phyloP scores from a whole-genome alignment of 2,329 filamentous ascomycete genomes.

The Talaromyces rugulosus region DNA sequence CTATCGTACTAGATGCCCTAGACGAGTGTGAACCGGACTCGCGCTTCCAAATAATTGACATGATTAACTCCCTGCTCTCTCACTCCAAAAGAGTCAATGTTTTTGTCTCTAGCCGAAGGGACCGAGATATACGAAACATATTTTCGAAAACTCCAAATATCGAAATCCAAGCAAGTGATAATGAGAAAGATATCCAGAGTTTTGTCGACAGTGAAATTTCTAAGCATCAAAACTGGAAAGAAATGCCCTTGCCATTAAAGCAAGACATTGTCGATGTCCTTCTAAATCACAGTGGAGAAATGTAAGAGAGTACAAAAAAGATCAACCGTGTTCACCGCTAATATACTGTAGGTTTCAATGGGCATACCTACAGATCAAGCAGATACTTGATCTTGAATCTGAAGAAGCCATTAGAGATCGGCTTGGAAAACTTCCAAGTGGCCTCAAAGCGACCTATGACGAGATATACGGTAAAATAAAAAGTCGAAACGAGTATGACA shows the following conservation, averaged over 20 bases:
- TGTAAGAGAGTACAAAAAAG: slow-evolving; percentile 20
- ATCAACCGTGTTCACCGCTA: not conserved
- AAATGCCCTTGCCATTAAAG: slow-evolving; percentile 15
- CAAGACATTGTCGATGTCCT: slow-evolving; percentile 19
- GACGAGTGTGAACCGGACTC: slow-evolving; percentile 12
- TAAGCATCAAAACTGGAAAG: slow-evolving; percentile 9
- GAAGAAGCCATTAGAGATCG: slow-evolving; percentile 19
- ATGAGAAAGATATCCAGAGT: slow-evolving; percentile 24
- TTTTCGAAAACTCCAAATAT: slow-evolving; percentile 11
- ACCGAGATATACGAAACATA: slow-evolving; percentile 11
- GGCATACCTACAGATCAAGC: slow-evolving; percentile 26
- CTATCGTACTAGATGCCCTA: slow-evolving; percentile 13
- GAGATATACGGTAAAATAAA: slow-evolving; percentile 21
- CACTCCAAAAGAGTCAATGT: slow-evolving; percentile 1
- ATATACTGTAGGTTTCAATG: slow-evolving; percentile 29
- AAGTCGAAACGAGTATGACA: slow-evolving; percentile 11
- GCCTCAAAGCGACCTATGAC: slow-evolving; percentile 26
- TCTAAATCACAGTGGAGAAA: slow-evolving; percentile 21
- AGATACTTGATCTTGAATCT: slow-evolving; percentile 20
- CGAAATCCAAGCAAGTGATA: slow-evolving; percentile 22
- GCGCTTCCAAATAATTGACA: slow-evolving; percentile 1
- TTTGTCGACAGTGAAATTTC: slow-evolving; percentile 22
- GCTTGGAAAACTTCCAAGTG: slow-evolving; percentile 26
- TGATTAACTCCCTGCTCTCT: slow-evolving; percentile 1
- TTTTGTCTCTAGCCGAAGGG: slow-evolving; percentile 15